Evolutionary conservation across 176 grass and related monocot species (phyloP).

Genomic region (Triticum dicoccoides): DNA sequence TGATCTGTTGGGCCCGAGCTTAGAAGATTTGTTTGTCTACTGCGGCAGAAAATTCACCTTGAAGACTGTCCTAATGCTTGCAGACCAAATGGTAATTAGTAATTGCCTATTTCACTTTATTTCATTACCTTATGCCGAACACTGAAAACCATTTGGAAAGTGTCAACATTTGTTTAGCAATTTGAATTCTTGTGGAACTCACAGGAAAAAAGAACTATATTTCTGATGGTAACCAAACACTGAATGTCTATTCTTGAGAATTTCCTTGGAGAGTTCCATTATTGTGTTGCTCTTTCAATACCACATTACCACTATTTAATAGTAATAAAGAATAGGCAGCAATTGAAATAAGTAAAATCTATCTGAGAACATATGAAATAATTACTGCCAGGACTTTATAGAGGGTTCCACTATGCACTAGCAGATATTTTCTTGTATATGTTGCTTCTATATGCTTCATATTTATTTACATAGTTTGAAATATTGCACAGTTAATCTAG

Average conservation of each 20-base stretch:
- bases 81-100: conserved; percentile 72
- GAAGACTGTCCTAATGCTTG: conserved; percentile 79
- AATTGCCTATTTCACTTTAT: neutral
- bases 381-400: neutral
- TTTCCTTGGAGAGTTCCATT: neutral
- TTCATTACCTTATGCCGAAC: neutral
- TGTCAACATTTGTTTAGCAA: neutral
- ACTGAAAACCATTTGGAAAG: neutral
- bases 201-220: neutral
- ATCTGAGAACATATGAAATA: neutral
- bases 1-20: conserved; percentile 67
- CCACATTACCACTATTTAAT: neutral
- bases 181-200: neutral
- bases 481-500: neutral
- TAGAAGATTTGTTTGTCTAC: conserved; percentile 74
- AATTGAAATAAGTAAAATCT: neutral
- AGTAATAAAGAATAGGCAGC: neutral
- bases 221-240: neutral
- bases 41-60: conserved; percentile 60
- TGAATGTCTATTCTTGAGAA: neutral
- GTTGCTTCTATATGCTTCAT: conserved; percentile 4
- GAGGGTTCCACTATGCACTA: conserved; percentile 3
- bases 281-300: neutral
- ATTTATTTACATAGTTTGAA: neutral
- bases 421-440: neutral